Base-by-base conservation (phyloP, 345 rosid species). In the Eucalyptus polyanthemos region DNA sequence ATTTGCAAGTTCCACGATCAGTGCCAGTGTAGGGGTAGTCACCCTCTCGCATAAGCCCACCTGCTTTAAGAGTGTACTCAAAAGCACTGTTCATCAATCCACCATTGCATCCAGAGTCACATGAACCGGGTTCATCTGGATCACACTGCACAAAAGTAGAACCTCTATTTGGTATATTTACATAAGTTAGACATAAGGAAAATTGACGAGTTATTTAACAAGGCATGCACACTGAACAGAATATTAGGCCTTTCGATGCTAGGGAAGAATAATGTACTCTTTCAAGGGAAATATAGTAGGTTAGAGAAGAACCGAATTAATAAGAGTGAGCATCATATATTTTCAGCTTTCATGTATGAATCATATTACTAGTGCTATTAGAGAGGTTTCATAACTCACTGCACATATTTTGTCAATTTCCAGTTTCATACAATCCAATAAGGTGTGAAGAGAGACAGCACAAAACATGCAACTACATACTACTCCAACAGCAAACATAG, bases 41-140 rank as follows among this genome's bases (percentile, higher is more conserved):
- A 72, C 95, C 94, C 93, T 96, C 98, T 22, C 91, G 94, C 99
- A 96, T 95, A n/a, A 97, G 95, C 11, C 99, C 98, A 90, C 99
- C 99, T 42, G 97, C 92, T 91, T 95, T 95, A 34, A 97, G 97
- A 17, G 97, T 92, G 92, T 97, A 96, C 89, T 96, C 99, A 80
- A 97, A 93, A 29, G 99, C 99, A 62, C 94, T 96, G 91, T 96
- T 96, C 99, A 97, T 97, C 86, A 97, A 89, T 60, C 99, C 99
- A n/a, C 99, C 99, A 19, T 91, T 94, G 93, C 99, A 97, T 29
- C 99, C 99, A 87, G 98, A 91, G 90, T 97, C 99, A 40, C 99
- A 96, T 9, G 98, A 91, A 76, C 94, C 97, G 27, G 92, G 88
- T 50, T 96, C 97, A 53, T 95, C 97, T 17, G 99, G 99, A 90